Percentiles rank a stretch among this genome's conserved stretches.
Evolutionary conservation across 345 rosid genomes (phyloP).

Genomic region (Salix exigua): DNA sequence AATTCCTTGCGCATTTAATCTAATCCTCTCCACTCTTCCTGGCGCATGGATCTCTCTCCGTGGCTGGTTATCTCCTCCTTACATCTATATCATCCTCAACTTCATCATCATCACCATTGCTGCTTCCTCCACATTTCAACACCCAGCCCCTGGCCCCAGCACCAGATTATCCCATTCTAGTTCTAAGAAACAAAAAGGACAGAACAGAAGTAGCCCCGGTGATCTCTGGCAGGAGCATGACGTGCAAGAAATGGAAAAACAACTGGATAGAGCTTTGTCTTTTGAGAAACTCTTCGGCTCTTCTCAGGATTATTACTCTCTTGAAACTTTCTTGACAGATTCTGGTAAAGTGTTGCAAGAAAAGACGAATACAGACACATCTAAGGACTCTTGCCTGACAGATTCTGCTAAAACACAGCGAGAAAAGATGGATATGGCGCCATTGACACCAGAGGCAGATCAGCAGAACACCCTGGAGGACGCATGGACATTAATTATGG

Average conservation of each 20-base stretch:
- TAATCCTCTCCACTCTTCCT: conserved; percentile 28
- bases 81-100: conserved; percentile 45
- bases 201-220: background rate
- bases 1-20: conserved; percentile 25
- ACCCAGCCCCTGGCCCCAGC: conserved; percentile 12
- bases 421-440: background rate
- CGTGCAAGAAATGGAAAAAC: background rate
- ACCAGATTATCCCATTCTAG: background rate
- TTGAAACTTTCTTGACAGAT: background rate
- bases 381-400: background rate
- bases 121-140: conserved; percentile 31
- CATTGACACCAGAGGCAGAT: background rate
- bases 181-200: background rate
- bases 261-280: conserved; percentile 1
- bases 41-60: conserved; percentile 28
- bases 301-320: background rate
- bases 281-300: background rate
- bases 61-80: conserved; percentile 41
- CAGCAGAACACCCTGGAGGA: conserved; percentile 36
- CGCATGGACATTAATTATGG: conserved; percentile 46
- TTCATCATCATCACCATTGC: conserved; percentile 44
- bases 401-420: background rate
- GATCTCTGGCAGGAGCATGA: background rate
- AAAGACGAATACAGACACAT: background rate
- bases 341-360: background rate